A percentile compares a stretch with the other conserved stretches of the same genome.
phyloP scores from a whole-genome alignment of 441 rosid genomes.

The Bocquillonia castaneifolia region DNA sequence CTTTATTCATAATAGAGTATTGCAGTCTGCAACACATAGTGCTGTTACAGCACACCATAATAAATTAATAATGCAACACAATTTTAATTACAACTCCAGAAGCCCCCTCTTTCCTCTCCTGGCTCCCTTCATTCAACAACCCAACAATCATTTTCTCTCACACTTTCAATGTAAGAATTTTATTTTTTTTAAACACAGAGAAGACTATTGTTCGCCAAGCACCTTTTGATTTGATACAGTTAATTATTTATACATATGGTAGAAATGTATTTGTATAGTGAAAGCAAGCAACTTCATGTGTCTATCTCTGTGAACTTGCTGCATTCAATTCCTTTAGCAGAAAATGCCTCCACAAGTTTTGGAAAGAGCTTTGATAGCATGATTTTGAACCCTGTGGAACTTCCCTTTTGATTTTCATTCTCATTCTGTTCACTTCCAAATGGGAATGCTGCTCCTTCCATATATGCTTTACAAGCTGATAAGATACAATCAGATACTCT shows the following conservation, averaged over 20 bases:
- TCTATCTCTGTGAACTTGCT: slow-evolving; percentile 32
- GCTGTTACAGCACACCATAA: no score
- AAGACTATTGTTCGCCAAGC: no score
- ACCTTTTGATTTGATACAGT: slow-evolving; percentile 24
- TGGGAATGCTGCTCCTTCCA: slow-evolving; percentile 60
- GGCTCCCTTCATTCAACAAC: no score
- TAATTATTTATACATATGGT: slow-evolving; percentile 7
- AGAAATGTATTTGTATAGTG: slow-evolving; percentile 10
- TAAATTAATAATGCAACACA: no score
- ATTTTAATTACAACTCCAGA: no score
- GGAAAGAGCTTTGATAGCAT: slow-evolving; percentile 81
- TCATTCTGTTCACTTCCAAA: slow-evolving; percentile 20
- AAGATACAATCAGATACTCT: slow-evolving; percentile 40
- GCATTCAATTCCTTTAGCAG: slow-evolving; percentile 60
- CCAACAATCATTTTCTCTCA: no score
- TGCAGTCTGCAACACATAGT: no score
- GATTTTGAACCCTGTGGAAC: slow-evolving; percentile 86
- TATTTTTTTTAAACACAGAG: no score
- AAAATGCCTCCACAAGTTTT: slow-evolving; percentile 69
- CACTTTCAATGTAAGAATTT: no score
- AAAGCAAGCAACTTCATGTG: slow-evolving; percentile 17
- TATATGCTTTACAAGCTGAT: slow-evolving; percentile 60
- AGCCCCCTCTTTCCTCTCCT: no score
- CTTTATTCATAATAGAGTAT: no score
- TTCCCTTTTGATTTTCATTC: slow-evolving; percentile 37